Conservation (phyloP, 208 protist species). For the Porcisia deanei region DNA sequence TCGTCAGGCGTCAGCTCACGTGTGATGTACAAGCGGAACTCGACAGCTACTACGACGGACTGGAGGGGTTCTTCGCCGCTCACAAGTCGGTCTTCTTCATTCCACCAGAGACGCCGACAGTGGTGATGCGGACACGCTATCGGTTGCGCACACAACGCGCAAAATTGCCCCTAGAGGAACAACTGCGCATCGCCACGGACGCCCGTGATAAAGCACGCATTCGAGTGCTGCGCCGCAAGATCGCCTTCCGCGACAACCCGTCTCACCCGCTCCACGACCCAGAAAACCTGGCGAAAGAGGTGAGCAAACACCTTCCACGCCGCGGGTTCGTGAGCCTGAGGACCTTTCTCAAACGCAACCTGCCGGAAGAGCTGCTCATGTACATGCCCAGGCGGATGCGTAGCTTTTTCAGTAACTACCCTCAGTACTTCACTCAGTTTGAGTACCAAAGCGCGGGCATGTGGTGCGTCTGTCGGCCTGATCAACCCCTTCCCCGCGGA, state of each 20-base stretch:
- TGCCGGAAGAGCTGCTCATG: slow-evolving; percentile 76
- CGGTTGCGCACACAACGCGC: slow-evolving; percentile 59
- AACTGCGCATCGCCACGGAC: slow-evolving; percentile 71
- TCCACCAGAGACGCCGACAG: slow-evolving; percentile 40
- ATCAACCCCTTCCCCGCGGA: slow-evolving; percentile 76
- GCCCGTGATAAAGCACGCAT: slow-evolving; percentile 62
- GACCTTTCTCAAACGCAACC: slow-evolving; percentile 57
- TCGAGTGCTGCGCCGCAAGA: slow-evolving; percentile 70
- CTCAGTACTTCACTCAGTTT: slow-evolving; percentile 87
- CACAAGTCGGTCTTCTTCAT: slow-evolving; percentile 80
- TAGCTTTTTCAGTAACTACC: slow-evolving; percentile 85
- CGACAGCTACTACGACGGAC: slow-evolving; percentile 57
- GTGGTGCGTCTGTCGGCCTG: slow-evolving; percentile 77
- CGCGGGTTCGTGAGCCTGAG: slow-evolving; percentile 71
- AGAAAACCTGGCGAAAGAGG: slow-evolving; percentile 86
- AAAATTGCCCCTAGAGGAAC: slow-evolving; percentile 79
- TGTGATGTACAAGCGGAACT: slow-evolving; percentile 43
- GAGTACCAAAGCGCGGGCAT: slow-evolving; percentile 72
- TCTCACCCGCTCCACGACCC: slow-evolving; percentile 88
- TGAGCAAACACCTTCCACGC: slow-evolving; percentile 72
- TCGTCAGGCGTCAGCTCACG: slow-evolving; percentile 38
- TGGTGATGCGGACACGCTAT: slow-evolving; percentile 84
- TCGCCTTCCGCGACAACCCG: slow-evolving; percentile 86
- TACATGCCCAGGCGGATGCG: slow-evolving; percentile 69
- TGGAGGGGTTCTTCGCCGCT: slow-evolving; percentile 55